These are phyloP conservation scores for Emmonsia crescens DNA, from an alignment of 2,329 filamentous ascomycete genomes.

Conservation along the genomic window DNA sequence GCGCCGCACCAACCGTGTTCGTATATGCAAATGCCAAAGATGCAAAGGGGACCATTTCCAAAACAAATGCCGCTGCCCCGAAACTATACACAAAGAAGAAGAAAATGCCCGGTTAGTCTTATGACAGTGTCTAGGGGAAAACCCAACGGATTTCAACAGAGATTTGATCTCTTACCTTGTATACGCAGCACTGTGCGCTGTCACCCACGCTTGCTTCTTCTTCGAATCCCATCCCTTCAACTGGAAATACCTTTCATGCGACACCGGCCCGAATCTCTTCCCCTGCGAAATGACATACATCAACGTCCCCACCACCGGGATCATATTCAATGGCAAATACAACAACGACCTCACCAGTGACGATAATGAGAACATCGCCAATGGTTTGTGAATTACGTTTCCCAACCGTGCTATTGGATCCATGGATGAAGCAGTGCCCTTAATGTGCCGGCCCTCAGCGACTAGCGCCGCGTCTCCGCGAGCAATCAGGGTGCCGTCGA, in stretches of 20 bases:
- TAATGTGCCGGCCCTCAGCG: slow-evolving; percentile 61
- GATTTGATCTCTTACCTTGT: slow-evolving; percentile 54
- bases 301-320: slow-evolving; percentile 75
- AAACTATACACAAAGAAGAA: slow-evolving; percentile 24
- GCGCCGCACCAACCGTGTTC: slow-evolving; percentile 79
- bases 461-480: slow-evolving; percentile 53
- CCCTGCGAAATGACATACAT: slow-evolving; percentile 72
- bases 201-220: slow-evolving; percentile 58
- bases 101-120: background rate
- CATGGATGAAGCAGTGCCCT: slow-evolving; percentile 31
- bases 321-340: slow-evolving; percentile 85
- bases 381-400: slow-evolving; percentile 45
- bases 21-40: slow-evolving; percentile 83
- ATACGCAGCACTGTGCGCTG: slow-evolving; percentile 62
- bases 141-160: background rate
- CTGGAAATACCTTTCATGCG: slow-evolving; percentile 68
- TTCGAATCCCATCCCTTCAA: slow-evolving; percentile 67
- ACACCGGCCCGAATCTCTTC: slow-evolving; percentile 42
- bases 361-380: slow-evolving; percentile 41
- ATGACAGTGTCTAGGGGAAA: background rate
- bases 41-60: slow-evolving; percentile 74
- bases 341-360: slow-evolving; percentile 68
- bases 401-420: slow-evolving; percentile 48
- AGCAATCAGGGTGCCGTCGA: slow-evolving; percentile 59
- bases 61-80: slow-evolving; percentile 68